Evolutionary conservation across 1,284 basidiomycete genomes (phyloP).

Genomic region (Austroboletus olivaceoglutinosus): DNA sequence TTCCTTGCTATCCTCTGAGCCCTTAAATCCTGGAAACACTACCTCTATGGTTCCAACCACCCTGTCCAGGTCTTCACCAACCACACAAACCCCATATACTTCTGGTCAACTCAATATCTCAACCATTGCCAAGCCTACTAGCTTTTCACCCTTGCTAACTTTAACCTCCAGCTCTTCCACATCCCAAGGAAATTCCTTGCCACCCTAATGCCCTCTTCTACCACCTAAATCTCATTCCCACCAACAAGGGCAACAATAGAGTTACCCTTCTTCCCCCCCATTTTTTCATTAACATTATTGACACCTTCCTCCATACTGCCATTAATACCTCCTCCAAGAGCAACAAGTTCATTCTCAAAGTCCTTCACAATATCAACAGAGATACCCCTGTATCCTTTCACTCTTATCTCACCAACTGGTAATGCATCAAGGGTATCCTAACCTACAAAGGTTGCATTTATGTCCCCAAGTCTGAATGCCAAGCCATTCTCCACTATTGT

Average conservation of each 20-base stretch:
- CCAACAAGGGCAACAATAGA: neutral
- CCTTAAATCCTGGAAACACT: neutral
- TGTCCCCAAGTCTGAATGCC: too few species aligned
- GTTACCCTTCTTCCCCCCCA: neutral
- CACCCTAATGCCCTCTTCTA: neutral
- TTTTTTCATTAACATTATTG: neutral
- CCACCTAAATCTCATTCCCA: neutral
- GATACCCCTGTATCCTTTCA: too few species aligned
- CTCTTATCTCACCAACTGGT: too few species aligned
- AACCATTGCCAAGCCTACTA: too few species aligned
- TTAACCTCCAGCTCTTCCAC: too few species aligned
- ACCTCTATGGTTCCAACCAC: neutral
- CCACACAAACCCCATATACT: neutral
- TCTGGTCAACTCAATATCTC: neutral
- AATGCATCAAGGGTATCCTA: too few species aligned
- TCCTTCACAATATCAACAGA: too few species aligned
- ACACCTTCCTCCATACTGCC: neutral
- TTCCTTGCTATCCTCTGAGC: too few species aligned
- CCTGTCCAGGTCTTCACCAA: neutral
- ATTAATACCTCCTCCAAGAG: neutral
- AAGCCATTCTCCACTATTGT: too few species aligned
- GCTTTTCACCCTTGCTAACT: too few species aligned
- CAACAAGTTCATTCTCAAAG: too few species aligned
- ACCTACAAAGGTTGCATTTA: too few species aligned
- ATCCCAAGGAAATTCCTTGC: neutral